Percentiles rank a stretch among this genome's conserved stretches.
Conservation (phyloP, 139 green algal species). For the Zygnema circumcarinatum region DNA sequence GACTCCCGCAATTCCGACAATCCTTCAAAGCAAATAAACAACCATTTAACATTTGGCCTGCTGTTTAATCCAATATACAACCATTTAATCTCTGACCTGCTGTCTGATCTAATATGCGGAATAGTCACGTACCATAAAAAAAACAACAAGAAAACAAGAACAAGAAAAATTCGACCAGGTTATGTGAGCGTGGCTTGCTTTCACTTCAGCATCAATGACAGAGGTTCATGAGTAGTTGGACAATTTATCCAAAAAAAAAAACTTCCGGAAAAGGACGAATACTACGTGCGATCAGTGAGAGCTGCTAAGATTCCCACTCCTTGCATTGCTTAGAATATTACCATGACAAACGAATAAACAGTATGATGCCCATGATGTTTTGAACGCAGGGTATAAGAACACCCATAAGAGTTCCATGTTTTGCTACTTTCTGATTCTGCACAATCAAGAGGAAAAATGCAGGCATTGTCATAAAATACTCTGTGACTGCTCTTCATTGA, state of each 20-base stretch:
- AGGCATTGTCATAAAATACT: conserved; percentile 7
- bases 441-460: background rate
- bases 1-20: conserved; percentile 64
- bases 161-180: too few relatives aligned
- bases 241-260: too few relatives aligned
- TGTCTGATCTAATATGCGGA: background rate
- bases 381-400: conserved; percentile 64
- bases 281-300: too few relatives aligned
- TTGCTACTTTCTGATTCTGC: conserved; percentile 49
- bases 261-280: too few relatives aligned
- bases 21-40: conserved; percentile 47
- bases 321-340: too few relatives aligned
- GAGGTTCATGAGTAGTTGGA: too few relatives aligned
- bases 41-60: background rate
- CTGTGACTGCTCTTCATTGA: conserved; percentile 17
- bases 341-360: conserved; percentile 62
- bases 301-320: too few relatives aligned
- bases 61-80: background rate
- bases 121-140: too few relatives aligned
- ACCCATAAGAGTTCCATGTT: conserved; percentile 62
- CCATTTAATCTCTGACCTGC: background rate
- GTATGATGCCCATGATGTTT: conserved; percentile 66
- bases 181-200: too few relatives aligned
- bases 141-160: too few relatives aligned
- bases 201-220: too few relatives aligned